A percentile compares a stretch with the other conserved stretches of the same genome.
phyloP scores from a whole-genome alignment of 2,329 filamentous ascomycete genomes.

The Fusarium denticulatum region DNA sequence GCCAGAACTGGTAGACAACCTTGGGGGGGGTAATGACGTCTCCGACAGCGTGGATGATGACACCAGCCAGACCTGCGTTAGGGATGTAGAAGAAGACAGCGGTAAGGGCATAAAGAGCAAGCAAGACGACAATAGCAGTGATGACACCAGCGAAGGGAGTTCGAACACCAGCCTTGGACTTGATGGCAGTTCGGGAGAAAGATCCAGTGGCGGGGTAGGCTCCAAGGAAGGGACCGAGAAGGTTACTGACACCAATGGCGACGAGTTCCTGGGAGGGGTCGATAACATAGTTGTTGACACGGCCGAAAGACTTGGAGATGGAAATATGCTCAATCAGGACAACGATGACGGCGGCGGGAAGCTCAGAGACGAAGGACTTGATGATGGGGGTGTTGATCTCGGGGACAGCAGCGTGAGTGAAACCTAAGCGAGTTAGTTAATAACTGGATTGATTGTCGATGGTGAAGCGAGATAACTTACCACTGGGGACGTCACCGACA shows the following conservation, averaged over 20 bases:
- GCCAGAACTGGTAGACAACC: conserved; percentile 88
- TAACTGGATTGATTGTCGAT: not conserved
- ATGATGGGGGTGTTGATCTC: conserved; percentile 69
- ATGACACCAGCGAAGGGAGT: conserved; percentile 89
- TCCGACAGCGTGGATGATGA: conserved; percentile 91
- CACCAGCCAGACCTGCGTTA: conserved; percentile 76
- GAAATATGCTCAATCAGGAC: conserved; percentile 84
- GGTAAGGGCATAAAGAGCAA: conserved; percentile 85
- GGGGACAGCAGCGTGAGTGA: conserved; percentile 75
- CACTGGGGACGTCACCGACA: conserved; percentile 75
- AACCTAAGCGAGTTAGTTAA: conserved; percentile 57
- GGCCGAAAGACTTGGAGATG: conserved; percentile 83
- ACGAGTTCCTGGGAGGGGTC: conserved; percentile 83
- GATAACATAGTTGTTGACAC: conserved; percentile 84
- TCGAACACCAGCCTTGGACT: conserved; percentile 90
- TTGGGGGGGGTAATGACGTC: conserved; percentile 87
- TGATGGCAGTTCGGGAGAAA: conserved; percentile 91
- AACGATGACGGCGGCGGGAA: conserved; percentile 80
- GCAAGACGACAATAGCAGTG: conserved; percentile 81
- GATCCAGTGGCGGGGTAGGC: conserved; percentile 89
- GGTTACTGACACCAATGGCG: conserved; percentile 78
- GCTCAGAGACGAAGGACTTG: conserved; percentile 68
- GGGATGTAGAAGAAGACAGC: conserved; percentile 92
- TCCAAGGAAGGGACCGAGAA: conserved; percentile 81
- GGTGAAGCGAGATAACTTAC: conserved; percentile 48